Evolutionary conservation across 2,329 filamentous ascomycete genomes (phyloP).

Genomic region (Hypoxylon sp.): DNA sequence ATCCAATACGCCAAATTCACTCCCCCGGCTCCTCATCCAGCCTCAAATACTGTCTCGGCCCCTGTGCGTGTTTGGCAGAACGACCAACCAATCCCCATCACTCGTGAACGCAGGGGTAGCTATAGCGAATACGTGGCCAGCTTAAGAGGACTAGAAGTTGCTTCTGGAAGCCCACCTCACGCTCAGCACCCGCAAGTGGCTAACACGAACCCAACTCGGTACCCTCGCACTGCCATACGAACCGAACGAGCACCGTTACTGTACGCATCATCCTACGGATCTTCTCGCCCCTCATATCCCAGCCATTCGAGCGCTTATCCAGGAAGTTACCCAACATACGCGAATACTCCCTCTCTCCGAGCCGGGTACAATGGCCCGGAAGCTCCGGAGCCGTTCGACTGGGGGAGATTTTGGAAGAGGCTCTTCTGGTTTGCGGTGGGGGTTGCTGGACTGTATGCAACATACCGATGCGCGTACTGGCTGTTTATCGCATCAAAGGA

Average conservation of each 20-base stretch:
- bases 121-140: conserved; percentile 37
- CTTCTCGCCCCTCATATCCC: conserved; percentile 11
- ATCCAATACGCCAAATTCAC: conserved; percentile 42
- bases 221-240: conserved; percentile 1
- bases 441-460: conserved; percentile 19
- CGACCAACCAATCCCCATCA: neutral
- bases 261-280: conserved; percentile 5
- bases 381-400: conserved; percentile 5
- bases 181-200: neutral
- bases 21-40: conserved; percentile 34
- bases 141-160: conserved; percentile 28
- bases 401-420: conserved; percentile 19
- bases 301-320: conserved; percentile 16
- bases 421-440: conserved; percentile 25
- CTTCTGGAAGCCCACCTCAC: conserved; percentile 21
- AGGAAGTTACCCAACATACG: conserved; percentile 15
- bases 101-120: conserved; percentile 30
- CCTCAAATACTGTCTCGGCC: conserved; percentile 19
- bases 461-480: conserved; percentile 26
- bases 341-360: neutral
- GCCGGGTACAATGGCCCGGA: conserved; percentile 2
- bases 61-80: neutral
- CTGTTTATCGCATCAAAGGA: conserved; percentile 5
- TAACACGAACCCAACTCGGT: conserved; percentile 1
- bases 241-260: conserved; percentile 32